phyloP scores from a whole-genome alignment of 1,284 basidiomycete species.

The Melampsora larici-populina region DNA sequence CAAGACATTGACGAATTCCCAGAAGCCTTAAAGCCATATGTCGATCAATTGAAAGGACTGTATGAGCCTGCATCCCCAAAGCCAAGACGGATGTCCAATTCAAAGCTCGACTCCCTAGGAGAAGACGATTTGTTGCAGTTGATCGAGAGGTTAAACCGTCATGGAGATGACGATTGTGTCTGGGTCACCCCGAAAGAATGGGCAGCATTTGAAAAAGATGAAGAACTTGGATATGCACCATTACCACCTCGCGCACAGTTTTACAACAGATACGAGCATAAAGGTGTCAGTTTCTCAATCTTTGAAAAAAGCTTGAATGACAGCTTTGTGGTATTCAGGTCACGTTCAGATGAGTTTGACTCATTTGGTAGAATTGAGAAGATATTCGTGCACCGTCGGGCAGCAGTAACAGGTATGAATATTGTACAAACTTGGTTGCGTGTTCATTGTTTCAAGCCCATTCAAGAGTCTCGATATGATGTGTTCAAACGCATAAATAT shows the following conservation, averaged over 20 bases:
- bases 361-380: background rate
- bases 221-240: background rate
- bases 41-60: background rate
- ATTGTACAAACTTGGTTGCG: background rate
- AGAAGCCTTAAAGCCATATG: background rate
- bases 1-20: background rate
- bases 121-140: too few species aligned
- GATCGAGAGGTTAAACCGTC: too few species aligned
- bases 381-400: background rate
- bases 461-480: background rate
- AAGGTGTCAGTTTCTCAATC: background rate
- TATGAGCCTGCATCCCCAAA: conserved; percentile 2
- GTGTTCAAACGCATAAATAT: background rate
- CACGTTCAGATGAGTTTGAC: background rate
- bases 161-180: too few species aligned
- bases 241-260: background rate
- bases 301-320: background rate
- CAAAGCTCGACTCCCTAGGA: background rate
- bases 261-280: background rate
- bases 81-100: background rate
- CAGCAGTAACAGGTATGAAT: background rate
- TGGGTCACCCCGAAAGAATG: too few species aligned
- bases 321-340: background rate
- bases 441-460: background rate
- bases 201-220: background rate